Evolutionary conservation across 129 eudicot species (phyloP), one percentile per base, ranked within the genome.

Genomic region (Ambrosia artemisiifolia): DNA sequence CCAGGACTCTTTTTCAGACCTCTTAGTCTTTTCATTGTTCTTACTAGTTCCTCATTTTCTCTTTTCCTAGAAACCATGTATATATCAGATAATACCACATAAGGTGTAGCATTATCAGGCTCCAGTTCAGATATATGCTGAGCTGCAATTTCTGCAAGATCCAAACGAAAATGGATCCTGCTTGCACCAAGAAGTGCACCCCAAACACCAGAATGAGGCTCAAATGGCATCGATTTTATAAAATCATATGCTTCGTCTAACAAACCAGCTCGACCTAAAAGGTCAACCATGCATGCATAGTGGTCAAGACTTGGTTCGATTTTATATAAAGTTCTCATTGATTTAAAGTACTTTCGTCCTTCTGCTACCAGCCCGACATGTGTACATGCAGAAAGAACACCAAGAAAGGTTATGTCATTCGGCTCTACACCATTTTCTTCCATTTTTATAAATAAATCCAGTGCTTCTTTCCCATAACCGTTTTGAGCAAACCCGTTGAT

Each of bases 101-200:
- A 87, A 47, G 96, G 87, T 18, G 87, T 63, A 16, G 94, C 91
- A 68, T 88, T 92, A 43, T 78, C 65, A 11, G 97, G 97, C 78
- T 92, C 91, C 76, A 88, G 76, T 68, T 72, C 83, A 38, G 61
- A 73, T 9, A 92, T 67, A 50, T 20, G 46, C 32, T 65, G 64
- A 62, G 94, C 85, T 10, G 96, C 97, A 60, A 88, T 75, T 84
- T 88, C 81, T 38, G 93, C 96, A 72, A 88, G 63, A 81, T 88
- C 97, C 64, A 80, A 79, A 13, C 78, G 83, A 50, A 72, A 66
- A 69, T 83, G 85, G 34, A 24, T 79, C 71, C 85, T 78, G 63
- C 97, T 86, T 70, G 91, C 91, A 68, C 87, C 83, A 50, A 92
- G 89, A 74, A 92, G 94, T n/a, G 96, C 93, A 78, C 96, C 97